These are phyloP conservation scores for Sphaceloma murrayae DNA, from an alignment of 2,329 filamentous ascomycete species.

Conservation along the genomic window DNA sequence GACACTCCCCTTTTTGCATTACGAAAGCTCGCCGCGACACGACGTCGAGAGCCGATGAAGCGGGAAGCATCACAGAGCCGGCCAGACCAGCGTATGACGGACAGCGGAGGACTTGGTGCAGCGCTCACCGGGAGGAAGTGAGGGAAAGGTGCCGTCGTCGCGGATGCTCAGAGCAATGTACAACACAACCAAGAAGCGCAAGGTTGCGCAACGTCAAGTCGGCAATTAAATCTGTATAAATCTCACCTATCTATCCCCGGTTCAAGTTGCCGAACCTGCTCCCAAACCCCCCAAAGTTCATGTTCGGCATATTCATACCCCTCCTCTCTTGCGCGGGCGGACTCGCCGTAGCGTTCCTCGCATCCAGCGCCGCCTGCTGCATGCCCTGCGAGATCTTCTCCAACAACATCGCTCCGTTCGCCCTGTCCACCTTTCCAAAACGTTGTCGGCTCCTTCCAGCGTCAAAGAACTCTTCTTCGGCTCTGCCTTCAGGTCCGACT, in stretches of 20 bases:
- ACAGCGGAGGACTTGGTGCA: too few relatives aligned
- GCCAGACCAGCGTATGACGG: too few relatives aligned
- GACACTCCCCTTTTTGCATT: too few relatives aligned
- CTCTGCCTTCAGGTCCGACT: slow-evolving; percentile 54
- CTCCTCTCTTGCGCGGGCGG: slow-evolving; percentile 17
- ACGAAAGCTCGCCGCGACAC: too few relatives aligned
- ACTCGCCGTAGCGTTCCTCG: slow-evolving; percentile 16
- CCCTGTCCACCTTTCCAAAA: slow-evolving; percentile 82
- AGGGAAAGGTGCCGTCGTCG: too few relatives aligned
- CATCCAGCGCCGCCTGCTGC: slow-evolving; percentile 15
- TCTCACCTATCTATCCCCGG: slow-evolving; percentile 6
- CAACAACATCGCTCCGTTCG: slow-evolving; percentile 79
- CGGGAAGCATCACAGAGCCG: too few relatives aligned
- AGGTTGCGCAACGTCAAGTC: not conserved
- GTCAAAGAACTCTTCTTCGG: slow-evolving; percentile 82
- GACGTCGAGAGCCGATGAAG: too few relatives aligned
- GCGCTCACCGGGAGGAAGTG: too few relatives aligned
- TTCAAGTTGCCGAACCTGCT: slow-evolving; percentile 19
- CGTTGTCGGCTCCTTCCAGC: slow-evolving; percentile 82
- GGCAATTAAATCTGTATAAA: slow-evolving; percentile 8
- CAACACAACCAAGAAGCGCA: too few relatives aligned
- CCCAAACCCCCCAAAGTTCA: slow-evolving; percentile 19
- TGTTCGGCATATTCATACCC: slow-evolving; percentile 15
- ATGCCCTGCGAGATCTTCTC: slow-evolving; percentile 53
- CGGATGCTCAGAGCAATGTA: too few relatives aligned